Conservation (phyloP, 768 basidiomycete genomes). For the Tylopilus rubrobrunneus region DNA sequence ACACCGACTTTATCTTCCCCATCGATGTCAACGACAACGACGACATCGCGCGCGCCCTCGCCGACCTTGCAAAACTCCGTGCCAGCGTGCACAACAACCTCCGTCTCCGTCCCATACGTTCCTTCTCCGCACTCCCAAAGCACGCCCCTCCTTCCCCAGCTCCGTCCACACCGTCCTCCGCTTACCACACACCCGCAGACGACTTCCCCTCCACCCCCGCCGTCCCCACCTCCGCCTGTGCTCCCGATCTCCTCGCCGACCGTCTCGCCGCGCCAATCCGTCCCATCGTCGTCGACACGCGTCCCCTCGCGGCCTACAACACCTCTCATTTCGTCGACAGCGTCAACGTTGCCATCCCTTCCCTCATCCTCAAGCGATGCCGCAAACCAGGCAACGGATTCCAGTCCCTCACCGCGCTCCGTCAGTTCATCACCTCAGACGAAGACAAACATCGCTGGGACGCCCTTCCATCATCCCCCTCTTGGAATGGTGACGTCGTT, state of each 20-base stretch:
- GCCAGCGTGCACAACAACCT: conserved; percentile 74
- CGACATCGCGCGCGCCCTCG: conserved; percentile 66
- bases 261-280: conserved; percentile 47
- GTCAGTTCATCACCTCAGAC: conserved; percentile 81
- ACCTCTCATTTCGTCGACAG: conserved; percentile 62
- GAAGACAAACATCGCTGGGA: conserved; percentile 73
- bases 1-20: conserved; percentile 18
- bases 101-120: conserved; percentile 71
- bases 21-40: conserved; percentile 34
- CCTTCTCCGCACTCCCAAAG: conserved; percentile 50
- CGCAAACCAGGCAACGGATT: conserved; percentile 68
- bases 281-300: conserved; percentile 80
- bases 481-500: conserved; percentile 69
- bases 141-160: conserved; percentile 29
- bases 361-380: conserved; percentile 84
- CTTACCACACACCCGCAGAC: conserved; percentile 48
- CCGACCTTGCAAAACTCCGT: conserved; percentile 63
- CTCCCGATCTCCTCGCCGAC: conserved; percentile 43
- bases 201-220: background rate
- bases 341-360: conserved; percentile 85
- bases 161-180: conserved; percentile 41
- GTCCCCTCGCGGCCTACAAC: conserved; percentile 63
- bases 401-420: conserved; percentile 61
- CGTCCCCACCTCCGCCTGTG: conserved; percentile 33
- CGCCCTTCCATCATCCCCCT: conserved; percentile 40